phyloP scores from a whole-genome alignment of 169 alveolate genomes.

The Plasmodium vivax region DNA sequence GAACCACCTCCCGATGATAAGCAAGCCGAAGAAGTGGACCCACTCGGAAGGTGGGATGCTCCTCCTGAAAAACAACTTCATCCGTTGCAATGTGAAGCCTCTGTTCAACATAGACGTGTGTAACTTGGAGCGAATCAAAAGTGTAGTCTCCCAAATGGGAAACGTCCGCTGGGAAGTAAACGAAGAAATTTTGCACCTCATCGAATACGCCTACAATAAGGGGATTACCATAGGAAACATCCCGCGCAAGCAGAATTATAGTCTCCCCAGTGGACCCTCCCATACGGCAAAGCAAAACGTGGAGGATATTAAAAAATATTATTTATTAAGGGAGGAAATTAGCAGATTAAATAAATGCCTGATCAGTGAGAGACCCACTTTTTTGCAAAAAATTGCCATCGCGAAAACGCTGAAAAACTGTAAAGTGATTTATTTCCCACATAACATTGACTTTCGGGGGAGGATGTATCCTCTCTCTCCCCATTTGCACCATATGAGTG shows the following conservation, averaged over 20 bases:
- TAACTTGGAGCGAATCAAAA: constrained; percentile 77
- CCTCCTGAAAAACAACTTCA: constrained; percentile 80
- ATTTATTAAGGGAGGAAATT: constrained; percentile 53
- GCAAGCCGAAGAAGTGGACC: constrained; percentile 84
- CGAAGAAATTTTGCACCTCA: constrained; percentile 71
- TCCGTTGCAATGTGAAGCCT: constrained; percentile 79
- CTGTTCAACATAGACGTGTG: constrained; percentile 80
- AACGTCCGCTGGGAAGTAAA: constrained; percentile 82
- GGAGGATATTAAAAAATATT: constrained; percentile 35
- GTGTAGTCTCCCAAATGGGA: constrained; percentile 78
- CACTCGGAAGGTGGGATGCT: constrained; percentile 75
- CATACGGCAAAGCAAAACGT: constrained; percentile 34
- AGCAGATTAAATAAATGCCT: constrained; percentile 77
- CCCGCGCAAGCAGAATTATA: constrained; percentile 48
- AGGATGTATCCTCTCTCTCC: constrained; percentile 97
- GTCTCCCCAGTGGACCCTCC: constrained; percentile 36
- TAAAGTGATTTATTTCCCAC: constrained; percentile 94
- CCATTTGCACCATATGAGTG: constrained; percentile 95
- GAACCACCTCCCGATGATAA: constrained; percentile 83
- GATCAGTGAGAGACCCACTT: constrained; percentile 81
- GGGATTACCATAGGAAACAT: constrained; percentile 72
- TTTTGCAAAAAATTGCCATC: constrained; percentile 83
- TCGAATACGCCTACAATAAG: constrained; percentile 73
- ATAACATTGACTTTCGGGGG: constrained; percentile 97
- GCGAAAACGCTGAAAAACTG: constrained; percentile 89